Conservation (phyloP, 768 basidiomycete genomes). For the Tricholoma hemisulphureum region DNA sequence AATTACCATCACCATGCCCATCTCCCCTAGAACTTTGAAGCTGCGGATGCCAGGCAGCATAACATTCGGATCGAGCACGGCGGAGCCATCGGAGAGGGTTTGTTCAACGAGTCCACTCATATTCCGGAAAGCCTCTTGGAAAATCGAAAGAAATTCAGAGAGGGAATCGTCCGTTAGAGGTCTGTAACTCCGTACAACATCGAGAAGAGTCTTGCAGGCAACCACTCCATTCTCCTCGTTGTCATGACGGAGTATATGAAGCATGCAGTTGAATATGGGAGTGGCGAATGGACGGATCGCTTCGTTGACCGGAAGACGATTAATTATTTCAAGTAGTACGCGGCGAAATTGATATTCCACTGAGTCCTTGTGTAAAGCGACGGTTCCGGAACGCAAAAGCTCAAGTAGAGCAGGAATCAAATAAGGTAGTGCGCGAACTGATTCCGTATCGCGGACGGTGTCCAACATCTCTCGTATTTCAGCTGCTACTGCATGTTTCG, state of each 20-base stretch:
- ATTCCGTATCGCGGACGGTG: conserved; percentile 72
- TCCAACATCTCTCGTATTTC: conserved; percentile 84
- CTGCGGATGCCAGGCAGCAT: conserved; percentile 75
- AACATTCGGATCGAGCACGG: conserved; percentile 49
- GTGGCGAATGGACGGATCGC: conserved; percentile 66
- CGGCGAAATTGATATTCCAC: conserved; percentile 82
- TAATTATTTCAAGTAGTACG: conserved; percentile 83
- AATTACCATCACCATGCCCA: conserved; percentile 88
- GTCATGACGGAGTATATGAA: conserved; percentile 81
- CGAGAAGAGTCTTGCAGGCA: conserved; percentile 89
- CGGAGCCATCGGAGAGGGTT: conserved; percentile 68
- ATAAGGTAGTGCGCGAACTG: conserved; percentile 63
- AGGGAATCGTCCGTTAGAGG: conserved; percentile 70
- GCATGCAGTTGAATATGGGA: conserved; percentile 74
- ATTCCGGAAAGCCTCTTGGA: conserved; percentile 75
- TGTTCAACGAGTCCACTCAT: conserved; percentile 72
- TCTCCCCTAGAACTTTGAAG: conserved; percentile 93
- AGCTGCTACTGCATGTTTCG: conserved; percentile 65
- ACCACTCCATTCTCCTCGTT: conserved; percentile 94
- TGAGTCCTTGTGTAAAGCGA: conserved; percentile 63
- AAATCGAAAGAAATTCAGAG: conserved; percentile 75
- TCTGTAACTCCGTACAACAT: conserved; percentile 79
- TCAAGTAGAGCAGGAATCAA: conserved; percentile 75
- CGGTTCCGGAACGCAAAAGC: conserved; percentile 66
- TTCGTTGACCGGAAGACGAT: conserved; percentile 83